phyloP scores from a whole-genome alignment of 495 filamentous ascomycete genomes.

The Xylaria longipes region DNA sequence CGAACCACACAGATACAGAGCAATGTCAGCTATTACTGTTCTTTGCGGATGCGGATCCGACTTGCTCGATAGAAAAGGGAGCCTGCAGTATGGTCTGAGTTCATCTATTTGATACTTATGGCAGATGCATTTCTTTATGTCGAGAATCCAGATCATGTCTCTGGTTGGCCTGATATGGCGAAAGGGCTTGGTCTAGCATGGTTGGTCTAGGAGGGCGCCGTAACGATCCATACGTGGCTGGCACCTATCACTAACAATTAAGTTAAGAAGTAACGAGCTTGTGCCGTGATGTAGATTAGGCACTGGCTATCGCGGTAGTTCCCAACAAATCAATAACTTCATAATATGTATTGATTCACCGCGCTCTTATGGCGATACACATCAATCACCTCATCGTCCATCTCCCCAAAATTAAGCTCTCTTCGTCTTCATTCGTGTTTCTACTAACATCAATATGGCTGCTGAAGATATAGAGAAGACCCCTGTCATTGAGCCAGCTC shows the following conservation, averaged over 20 bases:
- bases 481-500: not conserved
- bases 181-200: not conserved
- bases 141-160: not conserved
- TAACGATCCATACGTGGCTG: not conserved
- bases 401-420: not conserved
- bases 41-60: not conserved
- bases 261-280: not conserved
- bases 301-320: not conserved
- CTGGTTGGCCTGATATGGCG: not conserved
- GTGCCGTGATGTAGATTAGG: not conserved
- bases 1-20: not conserved
- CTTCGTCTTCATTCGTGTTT: not conserved
- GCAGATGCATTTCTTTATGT: not conserved
- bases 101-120: not conserved
- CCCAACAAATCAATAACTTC: not conserved
- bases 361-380: not conserved
- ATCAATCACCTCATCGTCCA: not conserved
- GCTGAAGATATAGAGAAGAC: conserved; percentile 13
- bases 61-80: not conserved
- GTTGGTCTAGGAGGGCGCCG: not conserved
- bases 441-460: conserved; percentile 1
- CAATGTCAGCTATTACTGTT: conserved; percentile 10
- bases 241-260: not conserved
- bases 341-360: not conserved
- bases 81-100: not conserved